Evolutionary conservation across 305 asterid genomes (phyloP), one percentile per base, ranked within the genome.

Genomic region (Fraxinus velutina): DNA sequence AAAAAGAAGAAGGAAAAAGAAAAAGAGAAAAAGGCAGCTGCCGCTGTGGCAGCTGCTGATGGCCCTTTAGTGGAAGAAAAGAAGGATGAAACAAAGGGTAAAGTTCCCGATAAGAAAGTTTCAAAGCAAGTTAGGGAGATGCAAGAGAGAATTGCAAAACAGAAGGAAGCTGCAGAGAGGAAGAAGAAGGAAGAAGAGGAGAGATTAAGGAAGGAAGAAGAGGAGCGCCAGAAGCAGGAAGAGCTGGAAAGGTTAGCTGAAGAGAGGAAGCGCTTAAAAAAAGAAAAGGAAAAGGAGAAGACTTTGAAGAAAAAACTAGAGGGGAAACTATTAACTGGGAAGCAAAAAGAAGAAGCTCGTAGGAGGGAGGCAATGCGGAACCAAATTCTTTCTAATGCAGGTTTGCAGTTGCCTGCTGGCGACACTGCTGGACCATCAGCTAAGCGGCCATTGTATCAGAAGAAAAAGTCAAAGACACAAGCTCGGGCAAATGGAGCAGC

Each of bases 261-360:
- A 89, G 99, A 93, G 92, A 96, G 82, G 82, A 96, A 91, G 81
- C 94, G 99, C 80, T 82, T 90, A 84, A 94, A 94, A 90, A 96
- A 94, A 84, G 99, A 96, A 84, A 92, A 79, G 83, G 98, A 94
- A 76, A 96, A 92, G 88, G 98, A 92, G 86, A 96, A 96, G 85
- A 85, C 87, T 52, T 80, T 84, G 86, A 93, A 91, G 93, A 94
- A 94, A 88, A 96, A 93, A 86, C 94, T 68, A 84, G 98, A 96
- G 72, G 99, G 98, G 42, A 96, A 88, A 83, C 89, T 91, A 64
- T 88, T 93, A 73, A 94, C 99, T 0, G 97, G 90, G 79, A 96
- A 89, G 89, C 98, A 96, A 86, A 96, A 93, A 91, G 97, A 92
- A 86, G 98, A 93, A 87, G 95, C 97, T 83, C 94, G 97, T 81